These are phyloP conservation scores for Pseudofabraea citricarpa DNA, from an alignment of 2,329 filamentous ascomycete genomes.

Conservation along the genomic window DNA sequence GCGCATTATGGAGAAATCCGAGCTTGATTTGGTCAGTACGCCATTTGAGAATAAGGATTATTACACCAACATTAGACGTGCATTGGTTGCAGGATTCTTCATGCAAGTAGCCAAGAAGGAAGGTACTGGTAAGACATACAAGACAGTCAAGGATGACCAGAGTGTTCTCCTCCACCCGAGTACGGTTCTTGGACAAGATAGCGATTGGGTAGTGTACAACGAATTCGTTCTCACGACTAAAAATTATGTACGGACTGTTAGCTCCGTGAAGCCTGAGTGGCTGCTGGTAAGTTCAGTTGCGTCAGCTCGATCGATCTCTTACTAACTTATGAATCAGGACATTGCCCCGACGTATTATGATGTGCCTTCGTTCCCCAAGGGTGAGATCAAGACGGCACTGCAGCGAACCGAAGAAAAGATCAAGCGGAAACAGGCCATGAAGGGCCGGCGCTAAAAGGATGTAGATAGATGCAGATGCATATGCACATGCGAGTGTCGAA, in stretches of 20 bases:
- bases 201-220: conserved; percentile 97
- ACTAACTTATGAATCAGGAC: conserved; percentile 56
- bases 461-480: too few species aligned
- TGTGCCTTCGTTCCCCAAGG: conserved; percentile 73
- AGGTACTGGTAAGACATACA: conserved; percentile 81
- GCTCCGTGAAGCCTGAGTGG: conserved; percentile 90
- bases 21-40: conserved; percentile 81
- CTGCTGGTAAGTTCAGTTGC: conserved; percentile 61
- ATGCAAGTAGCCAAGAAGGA: conserved; percentile 99
- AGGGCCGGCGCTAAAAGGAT: conserved; percentile 15
- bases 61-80: conserved; percentile 93
- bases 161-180: conserved; percentile 89
- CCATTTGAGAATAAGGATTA: conserved; percentile 94
- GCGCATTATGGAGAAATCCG: conserved; percentile 93
- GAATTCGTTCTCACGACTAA: conserved; percentile 98
- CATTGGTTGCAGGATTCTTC: conserved; percentile 92
- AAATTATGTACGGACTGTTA: conserved; percentile 95
- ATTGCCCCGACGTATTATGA: conserved; percentile 94
- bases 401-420: conserved; percentile 54
- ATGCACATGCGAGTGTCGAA: too few species aligned
- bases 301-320: conserved; percentile 1
- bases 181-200: conserved; percentile 81
- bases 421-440: conserved; percentile 41
- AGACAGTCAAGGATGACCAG: conserved; percentile 95
- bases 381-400: conserved; percentile 73